phyloP scores from a whole-genome alignment of 2,329 filamentous ascomycete species.

The Diplodia mutila region DNA sequence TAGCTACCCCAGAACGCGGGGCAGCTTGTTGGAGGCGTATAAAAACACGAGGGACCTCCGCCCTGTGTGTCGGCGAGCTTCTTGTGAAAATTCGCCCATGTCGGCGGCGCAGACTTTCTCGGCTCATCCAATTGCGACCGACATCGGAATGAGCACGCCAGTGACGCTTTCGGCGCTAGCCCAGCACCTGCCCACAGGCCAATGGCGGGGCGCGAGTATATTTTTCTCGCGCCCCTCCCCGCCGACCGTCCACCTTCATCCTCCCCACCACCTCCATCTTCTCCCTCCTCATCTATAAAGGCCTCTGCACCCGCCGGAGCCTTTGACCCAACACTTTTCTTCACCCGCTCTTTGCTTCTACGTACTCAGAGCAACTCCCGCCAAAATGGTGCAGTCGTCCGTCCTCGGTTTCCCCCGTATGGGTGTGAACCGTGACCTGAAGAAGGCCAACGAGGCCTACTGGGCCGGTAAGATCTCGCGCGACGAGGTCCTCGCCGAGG shows the following conservation, averaged over 20 bases:
- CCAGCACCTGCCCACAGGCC: slow-evolving; percentile 18
- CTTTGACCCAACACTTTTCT: slow-evolving; percentile 7
- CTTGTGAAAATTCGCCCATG: not conserved
- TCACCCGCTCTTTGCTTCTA: not conserved
- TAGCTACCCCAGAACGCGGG: slow-evolving; percentile 26
- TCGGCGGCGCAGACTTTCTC: slow-evolving; percentile 9
- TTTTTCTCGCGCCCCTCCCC: slow-evolving; percentile 24
- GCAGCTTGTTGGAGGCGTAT: slow-evolving; percentile 18
- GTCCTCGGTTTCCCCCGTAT: slow-evolving; percentile 99
- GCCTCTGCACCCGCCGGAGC: slow-evolving; percentile 5
- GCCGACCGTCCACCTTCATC: slow-evolving; percentile 8
- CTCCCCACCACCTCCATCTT: slow-evolving; percentile 4
- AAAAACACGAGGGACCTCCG: slow-evolving; percentile 7
- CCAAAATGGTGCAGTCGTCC: slow-evolving; percentile 60
- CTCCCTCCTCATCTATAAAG: slow-evolving; percentile 15
- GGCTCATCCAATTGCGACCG: slow-evolving; percentile 13
- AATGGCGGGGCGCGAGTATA: slow-evolving; percentile 26
- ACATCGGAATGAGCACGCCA: slow-evolving; percentile 26
- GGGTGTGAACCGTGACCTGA: slow-evolving; percentile 97
- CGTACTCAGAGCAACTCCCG: not conserved
- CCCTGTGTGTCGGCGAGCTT: not conserved
- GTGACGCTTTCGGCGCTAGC: slow-evolving; percentile 26
- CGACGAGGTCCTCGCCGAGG: slow-evolving; percentile 87
- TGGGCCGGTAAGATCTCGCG: slow-evolving; percentile 95
- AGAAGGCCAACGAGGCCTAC: slow-evolving; percentile 99